Evolutionary conservation across 1,284 basidiomycete species (phyloP).

Genomic region (Cryptococcus wingfieldii): DNA sequence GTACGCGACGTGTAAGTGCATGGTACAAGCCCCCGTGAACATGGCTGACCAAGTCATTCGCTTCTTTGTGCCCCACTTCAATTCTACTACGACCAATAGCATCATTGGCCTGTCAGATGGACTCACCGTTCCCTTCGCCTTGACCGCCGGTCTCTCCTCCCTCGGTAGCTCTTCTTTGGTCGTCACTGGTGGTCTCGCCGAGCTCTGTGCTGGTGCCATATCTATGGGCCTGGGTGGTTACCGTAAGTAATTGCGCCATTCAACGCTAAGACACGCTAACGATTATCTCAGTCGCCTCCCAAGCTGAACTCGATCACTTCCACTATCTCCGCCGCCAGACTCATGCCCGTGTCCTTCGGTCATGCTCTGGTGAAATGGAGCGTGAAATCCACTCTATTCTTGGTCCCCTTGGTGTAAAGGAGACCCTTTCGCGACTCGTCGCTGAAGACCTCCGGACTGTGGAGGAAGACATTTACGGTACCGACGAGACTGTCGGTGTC

Average conservation of each 20-base stretch:
- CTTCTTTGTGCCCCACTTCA: neutral
- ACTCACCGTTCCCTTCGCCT: conserved; percentile 87
- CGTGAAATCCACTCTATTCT: conserved; percentile 86
- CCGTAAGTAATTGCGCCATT: conserved; percentile 44
- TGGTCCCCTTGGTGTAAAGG: conserved; percentile 81
- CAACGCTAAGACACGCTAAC: neutral
- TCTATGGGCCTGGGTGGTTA: conserved; percentile 96
- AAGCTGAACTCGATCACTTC: conserved; percentile 92
- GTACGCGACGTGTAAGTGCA: conserved; percentile 49
- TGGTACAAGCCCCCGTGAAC: neutral
- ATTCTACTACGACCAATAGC: conserved; percentile 48
- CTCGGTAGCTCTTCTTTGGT: conserved; percentile 83
- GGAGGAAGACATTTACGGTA: conserved; percentile 52
- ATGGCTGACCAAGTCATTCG: neutral
- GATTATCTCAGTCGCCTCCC: conserved; percentile 63
- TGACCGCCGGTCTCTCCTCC: conserved; percentile 77
- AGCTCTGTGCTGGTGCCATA: conserved; percentile 91
- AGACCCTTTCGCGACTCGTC: conserved; percentile 71
- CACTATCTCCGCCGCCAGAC: conserved; percentile 73
- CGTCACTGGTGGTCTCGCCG: conserved; percentile 83
- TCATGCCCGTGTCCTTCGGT: conserved; percentile 73
- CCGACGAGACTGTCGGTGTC: conserved; percentile 12
- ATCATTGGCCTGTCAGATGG: conserved; percentile 94
- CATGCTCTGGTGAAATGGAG: conserved; percentile 91
- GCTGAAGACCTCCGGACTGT: conserved; percentile 67